Evolutionary conservation across 768 basidiomycete genomes (phyloP), one percentile per base, ranked within the genome.

Genomic region (Kwoniella newhampshirensis): DNA sequence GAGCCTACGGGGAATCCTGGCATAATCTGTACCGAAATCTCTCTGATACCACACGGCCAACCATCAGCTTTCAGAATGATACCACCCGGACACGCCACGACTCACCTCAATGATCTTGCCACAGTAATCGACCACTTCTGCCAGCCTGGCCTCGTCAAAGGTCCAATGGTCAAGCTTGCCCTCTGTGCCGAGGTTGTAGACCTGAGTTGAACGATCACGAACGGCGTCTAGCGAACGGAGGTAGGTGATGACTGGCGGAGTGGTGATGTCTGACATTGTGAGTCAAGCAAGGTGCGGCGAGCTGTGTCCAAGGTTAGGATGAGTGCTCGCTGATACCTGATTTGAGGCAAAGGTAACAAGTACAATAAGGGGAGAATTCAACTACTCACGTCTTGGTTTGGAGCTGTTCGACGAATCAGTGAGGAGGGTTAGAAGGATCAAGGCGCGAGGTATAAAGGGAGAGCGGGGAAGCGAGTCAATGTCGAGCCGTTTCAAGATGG

Each of bases 161-260:
- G 86, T 84, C 71, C 94, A 94, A 77, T 89, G 92, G 64, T 91
- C 79, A 11, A 96, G 82, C 67, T 86, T 83, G 48, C 85, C 87
- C 60, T 82, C 71, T 73, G 83, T 79, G 12, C 89, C 92, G 18
- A 94, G 85, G 26, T 84, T 82, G 74, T 87, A 85, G 30, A 98
- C 90, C 39, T 82, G 82, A 11, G 77, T 73, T 75, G 91, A 98
- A 40, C 90, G 82, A 66, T 92, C 87, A 43, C 94, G 84, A 66
- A 97, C 91, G n/a, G 91, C 84, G 15, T 89, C 60, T 87, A 2
- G 96, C 0, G 89, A 91, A 28, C 87, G 86, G 41, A 96, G 83
- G 70, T 92, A 93, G 4, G 77, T 78, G 30, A 66, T 28, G 23
- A 48, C 32, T 7, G 44, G 44, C 4, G 47, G 32, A 12, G 54